Evolutionary conservation across 805 yeast genomes (phyloP).

Genomic region (Saccharomycopsis oosterbeekiorum): DNA sequence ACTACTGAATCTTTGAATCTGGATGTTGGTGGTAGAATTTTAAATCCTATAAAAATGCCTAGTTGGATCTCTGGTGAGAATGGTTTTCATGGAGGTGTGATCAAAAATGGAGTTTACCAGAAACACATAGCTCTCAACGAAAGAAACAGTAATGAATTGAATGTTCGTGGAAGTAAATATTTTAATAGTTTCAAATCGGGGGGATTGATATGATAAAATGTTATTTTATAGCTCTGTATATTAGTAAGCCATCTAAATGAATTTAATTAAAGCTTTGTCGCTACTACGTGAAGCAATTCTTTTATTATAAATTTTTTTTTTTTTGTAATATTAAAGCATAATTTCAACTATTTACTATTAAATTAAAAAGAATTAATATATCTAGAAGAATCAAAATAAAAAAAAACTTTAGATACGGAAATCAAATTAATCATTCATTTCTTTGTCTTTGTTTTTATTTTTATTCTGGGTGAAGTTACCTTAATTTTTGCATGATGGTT

Average conservation of each 20-base stretch:
- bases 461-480: neutral
- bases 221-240: neutral
- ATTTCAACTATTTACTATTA: neutral
- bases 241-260: neutral
- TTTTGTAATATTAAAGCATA: neutral
- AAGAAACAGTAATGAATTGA: neutral
- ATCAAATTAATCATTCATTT: neutral
- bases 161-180: neutral
- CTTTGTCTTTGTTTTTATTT: neutral
- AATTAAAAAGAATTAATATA: neutral
- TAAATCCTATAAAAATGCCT: slow-evolving; percentile 52
- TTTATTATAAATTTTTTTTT: neutral
- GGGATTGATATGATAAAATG: neutral
- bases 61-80: slow-evolving; percentile 76
- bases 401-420: neutral
- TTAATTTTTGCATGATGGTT: neutral
- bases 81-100: slow-evolving; percentile 39
- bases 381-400: neutral
- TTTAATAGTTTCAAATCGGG: neutral
- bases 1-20: neutral
- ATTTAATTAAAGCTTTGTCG: neutral
- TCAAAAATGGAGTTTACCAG: neutral
- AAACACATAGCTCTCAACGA: neutral
- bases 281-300: neutral
- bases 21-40: slow-evolving; percentile 24